phyloP scores from a whole-genome alignment of 495 filamentous ascomycete species.

The Talaromyces borbonicus region DNA sequence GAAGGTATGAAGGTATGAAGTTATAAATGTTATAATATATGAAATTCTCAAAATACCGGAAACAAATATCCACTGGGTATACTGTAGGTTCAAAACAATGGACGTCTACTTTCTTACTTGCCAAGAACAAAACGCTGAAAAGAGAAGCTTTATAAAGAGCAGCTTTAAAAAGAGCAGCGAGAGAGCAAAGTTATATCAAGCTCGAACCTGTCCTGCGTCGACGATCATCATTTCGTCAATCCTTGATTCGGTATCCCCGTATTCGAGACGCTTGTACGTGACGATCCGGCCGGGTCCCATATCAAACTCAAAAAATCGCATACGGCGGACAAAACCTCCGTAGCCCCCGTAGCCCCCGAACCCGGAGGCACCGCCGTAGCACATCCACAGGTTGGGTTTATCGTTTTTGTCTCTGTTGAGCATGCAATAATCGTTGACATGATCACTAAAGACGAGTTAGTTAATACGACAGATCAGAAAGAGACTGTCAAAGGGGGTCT shows the following conservation, averaged over 20 bases:
- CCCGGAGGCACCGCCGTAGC: constrained; percentile 80
- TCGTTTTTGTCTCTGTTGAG: constrained; percentile 38
- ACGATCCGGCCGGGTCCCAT: constrained; percentile 74
- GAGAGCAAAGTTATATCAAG: constrained; percentile 14
- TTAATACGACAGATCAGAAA: constrained; percentile 8
- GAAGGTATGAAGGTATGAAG: constrained; percentile 15
- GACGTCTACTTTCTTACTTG: neutral
- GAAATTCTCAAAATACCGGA: constrained; percentile 8
- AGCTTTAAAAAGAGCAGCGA: constrained; percentile 10
- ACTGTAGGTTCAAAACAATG: constrained; percentile 10
- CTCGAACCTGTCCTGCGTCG: constrained; percentile 30
- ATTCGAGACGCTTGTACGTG: constrained; percentile 89
- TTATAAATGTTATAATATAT: constrained; percentile 10
- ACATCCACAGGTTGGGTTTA: constrained; percentile 89
- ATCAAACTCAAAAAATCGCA: constrained; percentile 88
- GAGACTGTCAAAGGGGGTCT: too few species aligned
- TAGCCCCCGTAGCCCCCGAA: constrained; percentile 95
- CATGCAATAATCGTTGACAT: constrained; percentile 93
- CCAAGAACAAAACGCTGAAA: constrained; percentile 7
- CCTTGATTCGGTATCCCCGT: constrained; percentile 57
- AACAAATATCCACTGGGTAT: constrained; percentile 17
- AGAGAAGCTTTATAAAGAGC: too few species aligned
- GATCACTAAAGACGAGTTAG: constrained; percentile 47
- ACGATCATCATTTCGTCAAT: constrained; percentile 85
- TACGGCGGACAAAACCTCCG: constrained; percentile 68